Base-by-base conservation (phyloP, 768 basidiomycete species). In the Suillus subaureus region DNA sequence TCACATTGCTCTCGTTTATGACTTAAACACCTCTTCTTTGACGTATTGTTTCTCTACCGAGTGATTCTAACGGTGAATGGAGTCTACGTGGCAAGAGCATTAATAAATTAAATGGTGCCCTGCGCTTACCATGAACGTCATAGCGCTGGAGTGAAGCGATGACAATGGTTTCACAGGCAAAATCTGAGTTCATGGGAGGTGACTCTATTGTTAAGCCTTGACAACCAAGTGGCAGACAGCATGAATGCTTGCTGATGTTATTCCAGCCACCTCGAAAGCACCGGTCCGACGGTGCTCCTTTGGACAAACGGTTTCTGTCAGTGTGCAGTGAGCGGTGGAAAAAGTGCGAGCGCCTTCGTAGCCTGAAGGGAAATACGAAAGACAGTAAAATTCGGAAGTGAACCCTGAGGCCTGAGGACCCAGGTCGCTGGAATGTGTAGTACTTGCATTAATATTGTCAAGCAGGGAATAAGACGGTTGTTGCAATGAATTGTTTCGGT, bases 121-220 rank as follows among this genome's bases (percentile, higher is more conserved):
- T 57, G 40, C 28, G 47, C 33, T 35, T 26, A 40, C 35, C 11
- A 33, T 57, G 35, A 33, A 37, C 39, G 55, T 47, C 33, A 55
- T 55, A 35, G 31, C 33, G 33, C 33, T 55, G 54, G 6, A 35
- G 12, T 35, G 54, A n/a, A 55, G 54, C 54, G 54, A 35, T 55
- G 54, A 55, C 54, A 35, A 33, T 28, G 52, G 16, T 60, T 39
- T 56, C 56, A 61, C 40, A 42, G 35, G 56, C 13, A 37, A 55
- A 21, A 55, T 55, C 54, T 55, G n/a, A 37, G 55, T 23, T 42
- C 61, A 69, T 67, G 64, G 65, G 65, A 68, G 49, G 61, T 45
- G 23, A 40, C 43, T 57, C 47, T 65, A 63, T 69, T 68, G 63
- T 67, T 66, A 42, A 61, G 54, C 69, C 69, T 68, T 70, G 65